Conservation (phyloP, 305 asterid species). For the Salvia sclarea region DNA sequence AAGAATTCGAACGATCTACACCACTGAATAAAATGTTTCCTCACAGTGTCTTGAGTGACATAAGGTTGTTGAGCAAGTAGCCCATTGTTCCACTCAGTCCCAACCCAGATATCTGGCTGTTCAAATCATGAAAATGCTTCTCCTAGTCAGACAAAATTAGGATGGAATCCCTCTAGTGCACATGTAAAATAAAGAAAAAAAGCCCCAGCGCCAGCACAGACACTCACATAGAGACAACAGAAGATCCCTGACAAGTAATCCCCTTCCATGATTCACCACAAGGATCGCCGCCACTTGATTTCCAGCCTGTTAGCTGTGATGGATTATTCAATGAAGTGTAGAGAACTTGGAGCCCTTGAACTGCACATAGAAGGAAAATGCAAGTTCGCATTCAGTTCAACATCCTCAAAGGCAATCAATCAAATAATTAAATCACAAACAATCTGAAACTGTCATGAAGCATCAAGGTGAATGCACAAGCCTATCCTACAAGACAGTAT, state of each 20-base stretch:
- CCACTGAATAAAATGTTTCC: constrained; percentile 33
- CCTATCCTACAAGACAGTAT: constrained; percentile 20
- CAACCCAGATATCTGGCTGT: constrained; percentile 76
- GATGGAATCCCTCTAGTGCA: constrained; percentile 10
- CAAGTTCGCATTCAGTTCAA: constrained; percentile 26
- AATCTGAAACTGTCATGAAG: constrained; percentile 18
- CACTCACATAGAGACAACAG: constrained; percentile 77
- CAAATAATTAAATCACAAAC: constrained; percentile 7
- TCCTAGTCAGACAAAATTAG: constrained; percentile 9
- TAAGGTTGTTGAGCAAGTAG: constrained; percentile 66
- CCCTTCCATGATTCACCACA: constrained; percentile 96
- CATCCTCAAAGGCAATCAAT: constrained; percentile 21
- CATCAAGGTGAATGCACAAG: constrained; percentile 30
- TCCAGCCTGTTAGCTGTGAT: constrained; percentile 79
- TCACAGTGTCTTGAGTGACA: constrained; percentile 75
- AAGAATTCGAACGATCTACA: constrained; percentile 12
- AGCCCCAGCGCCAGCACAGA: constrained; percentile 3
- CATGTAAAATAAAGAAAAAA: constrained; percentile 21
- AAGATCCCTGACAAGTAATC: constrained; percentile 70
- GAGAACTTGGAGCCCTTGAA: constrained; percentile 79
- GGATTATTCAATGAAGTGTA: constrained; percentile 78
- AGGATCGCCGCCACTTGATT: constrained; percentile 87
- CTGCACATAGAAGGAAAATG: constrained; percentile 49
- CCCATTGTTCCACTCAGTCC: constrained; percentile 90
- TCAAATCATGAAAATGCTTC: constrained; percentile 35